Percentiles rank a stretch among this genome's conserved stretches.
phyloP scores from a whole-genome alignment of 306 rosid genomes.

The Rosa persica region DNA sequence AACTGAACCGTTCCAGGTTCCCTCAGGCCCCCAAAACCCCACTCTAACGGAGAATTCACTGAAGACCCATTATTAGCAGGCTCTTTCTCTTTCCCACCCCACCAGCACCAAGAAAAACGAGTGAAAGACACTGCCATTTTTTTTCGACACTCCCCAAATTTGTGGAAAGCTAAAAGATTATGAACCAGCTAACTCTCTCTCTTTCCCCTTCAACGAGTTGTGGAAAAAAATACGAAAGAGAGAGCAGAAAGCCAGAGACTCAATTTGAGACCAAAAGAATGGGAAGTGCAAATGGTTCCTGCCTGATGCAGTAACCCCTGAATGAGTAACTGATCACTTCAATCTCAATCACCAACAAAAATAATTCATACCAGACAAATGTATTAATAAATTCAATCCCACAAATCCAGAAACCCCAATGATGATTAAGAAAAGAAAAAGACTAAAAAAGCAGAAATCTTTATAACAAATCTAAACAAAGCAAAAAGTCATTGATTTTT shows the following conservation, averaged over 20 bases:
- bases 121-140: conserved; percentile 74
- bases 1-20: conserved; percentile 62
- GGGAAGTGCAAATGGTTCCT: conserved; percentile 51
- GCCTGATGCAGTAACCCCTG: conserved; percentile 77
- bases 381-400: conserved; percentile 34
- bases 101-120: conserved; percentile 68
- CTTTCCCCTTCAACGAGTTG: background rate
- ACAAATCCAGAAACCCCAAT: conserved; percentile 28
- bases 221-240: conserved; percentile 6
- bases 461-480: background rate
- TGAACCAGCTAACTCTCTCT: conserved; percentile 17
- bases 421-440: conserved; percentile 3
- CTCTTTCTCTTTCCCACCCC: conserved; percentile 79
- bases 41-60: conserved; percentile 53
- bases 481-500: conserved; percentile 15
- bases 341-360: conserved; percentile 26
- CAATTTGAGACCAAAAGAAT: conserved; percentile 27
- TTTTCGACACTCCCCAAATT: conserved; percentile 9
- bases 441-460: background rate
- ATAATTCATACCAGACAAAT: conserved; percentile 19
- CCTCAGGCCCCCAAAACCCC: conserved; percentile 46
- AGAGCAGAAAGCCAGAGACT: conserved; percentile 24
- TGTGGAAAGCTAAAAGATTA: conserved; percentile 11
- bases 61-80: conserved; percentile 47
- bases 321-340: conserved; percentile 43